Conservation (phyloP, 441 rosid species). For the Brassica balearica region DNA sequence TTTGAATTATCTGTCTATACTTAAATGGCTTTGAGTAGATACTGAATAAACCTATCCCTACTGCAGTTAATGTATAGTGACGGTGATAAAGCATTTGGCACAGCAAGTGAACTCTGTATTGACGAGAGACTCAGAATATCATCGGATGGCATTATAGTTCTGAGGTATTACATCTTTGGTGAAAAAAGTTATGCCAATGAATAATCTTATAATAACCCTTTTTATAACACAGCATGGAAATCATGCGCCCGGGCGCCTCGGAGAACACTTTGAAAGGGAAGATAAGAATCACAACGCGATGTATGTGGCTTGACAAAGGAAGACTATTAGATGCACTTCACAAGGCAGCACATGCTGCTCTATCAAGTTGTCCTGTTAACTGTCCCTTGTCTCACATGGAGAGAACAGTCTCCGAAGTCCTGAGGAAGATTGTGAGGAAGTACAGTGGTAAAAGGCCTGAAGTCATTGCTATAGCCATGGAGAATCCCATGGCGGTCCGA, state of each 20-base stretch:
- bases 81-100: constrained; percentile 98
- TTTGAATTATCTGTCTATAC: constrained; percentile 12
- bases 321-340: constrained; percentile 89
- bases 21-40: constrained; percentile 34
- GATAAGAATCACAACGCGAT: constrained; percentile 91
- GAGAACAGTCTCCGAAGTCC: constrained; percentile 78
- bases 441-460: constrained; percentile 97
- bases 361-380: constrained; percentile 87
- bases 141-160: constrained; percentile 91
- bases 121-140: constrained; percentile 94
- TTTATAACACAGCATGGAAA: constrained; percentile 80
- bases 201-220: neutral
- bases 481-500: constrained; percentile 76
- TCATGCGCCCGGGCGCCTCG: constrained; percentile 68
- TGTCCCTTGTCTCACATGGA: constrained; percentile 94
- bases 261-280: constrained; percentile 79
- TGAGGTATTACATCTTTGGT: constrained; percentile 60
- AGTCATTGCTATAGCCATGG: constrained; percentile 80
- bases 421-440: constrained; percentile 94
- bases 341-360: constrained; percentile 93
- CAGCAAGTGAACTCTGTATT: constrained; percentile 88
- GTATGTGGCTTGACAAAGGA: constrained; percentile 98
- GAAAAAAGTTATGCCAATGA: neutral
- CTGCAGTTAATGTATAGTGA: constrained; percentile 96
- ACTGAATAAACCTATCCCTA: constrained; percentile 35